Base-by-base conservation (phyloP, 768 basidiomycete species). In the Tulasnella sp. region DNA sequence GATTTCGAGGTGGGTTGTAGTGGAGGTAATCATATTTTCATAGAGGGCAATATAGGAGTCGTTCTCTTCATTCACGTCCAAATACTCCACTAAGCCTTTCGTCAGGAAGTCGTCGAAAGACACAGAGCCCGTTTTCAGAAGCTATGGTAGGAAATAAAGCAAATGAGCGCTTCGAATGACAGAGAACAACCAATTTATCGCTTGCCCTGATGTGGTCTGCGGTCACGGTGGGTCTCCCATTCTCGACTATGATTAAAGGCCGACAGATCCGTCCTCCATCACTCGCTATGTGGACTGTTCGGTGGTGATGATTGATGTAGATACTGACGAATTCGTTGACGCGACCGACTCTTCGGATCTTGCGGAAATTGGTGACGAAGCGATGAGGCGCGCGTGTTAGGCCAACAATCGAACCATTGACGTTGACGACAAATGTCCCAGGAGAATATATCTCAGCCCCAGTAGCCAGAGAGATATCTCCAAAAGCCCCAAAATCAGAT, bases 11-110 rank as follows among this genome's bases (percentile, higher is more conserved):
- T 99, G 97, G 0, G 98, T 98, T 16, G 96, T 97, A 2, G 89
- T 86, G 71, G 89, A 87, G 34, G 91, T 90, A 83, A 99, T 95
- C 84, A 96, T 91, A 40, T 90, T 86, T 85, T 99, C 98, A 86
- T 98, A 97, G 71, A 99, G 88, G 1, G 98, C 96, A 82, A 99
- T 97, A 85, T 93, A 93, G 27, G 97, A 92, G 85, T 99, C 98
- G 84, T 99, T 99, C 86, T 99, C 98, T 86, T 99, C 98, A 84
- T 99, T 99, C 77, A 98, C 97, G 84, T 99, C 98, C 56, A 98
- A 91, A 84, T 99, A 99, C 85, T 99, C 98, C 80, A 99, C 95
- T 19, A 99, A 89, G 40, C 98, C 98, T 81, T 92, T 91, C 71
- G 90, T 89, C 31, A 99, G 88, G 86, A 99, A 99, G 84, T 97